A percentile compares a stretch with the other conserved stretches of the same genome.
phyloP scores from a whole-genome alignment of 805 yeast species.

The Starmerella vaccinii region DNA sequence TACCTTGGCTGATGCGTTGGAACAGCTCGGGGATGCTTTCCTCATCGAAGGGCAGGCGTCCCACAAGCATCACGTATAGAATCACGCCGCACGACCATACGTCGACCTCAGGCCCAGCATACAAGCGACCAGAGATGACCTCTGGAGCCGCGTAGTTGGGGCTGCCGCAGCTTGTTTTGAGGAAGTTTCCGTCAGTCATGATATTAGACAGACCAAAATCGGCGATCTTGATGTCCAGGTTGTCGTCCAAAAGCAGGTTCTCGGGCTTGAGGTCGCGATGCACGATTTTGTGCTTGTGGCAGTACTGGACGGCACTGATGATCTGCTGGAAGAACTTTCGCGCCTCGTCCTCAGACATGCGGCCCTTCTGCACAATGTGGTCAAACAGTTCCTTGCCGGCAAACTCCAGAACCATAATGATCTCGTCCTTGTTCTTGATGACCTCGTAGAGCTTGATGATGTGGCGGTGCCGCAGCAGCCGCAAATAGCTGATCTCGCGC shows the following conservation, averaged over 20 bases:
- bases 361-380: conserved; percentile 86
- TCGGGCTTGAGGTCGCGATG: conserved; percentile 96
- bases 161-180: conserved; percentile 90
- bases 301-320: conserved; percentile 90
- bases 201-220: conserved; percentile 91
- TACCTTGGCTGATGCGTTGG: conserved; percentile 87
- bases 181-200: conserved; percentile 94
- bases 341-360: conserved; percentile 85
- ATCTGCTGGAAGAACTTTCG: conserved; percentile 92
- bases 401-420: conserved; percentile 92
- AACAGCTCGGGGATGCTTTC: conserved; percentile 90
- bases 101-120: conserved; percentile 97
- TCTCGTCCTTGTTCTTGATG: conserved; percentile 87
- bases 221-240: conserved; percentile 86
- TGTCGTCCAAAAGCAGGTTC: conserved; percentile 77
- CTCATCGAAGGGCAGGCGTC: conserved; percentile 91
- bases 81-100: conserved; percentile 98
- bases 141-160: conserved; percentile 98
- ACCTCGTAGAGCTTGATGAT: conserved; percentile 93
- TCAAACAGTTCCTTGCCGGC: conserved; percentile 96
- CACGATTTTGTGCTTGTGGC: conserved; percentile 92
- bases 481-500: conserved; percentile 80
- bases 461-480: conserved; percentile 88
- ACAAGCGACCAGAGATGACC: conserved; percentile 84
- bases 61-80: conserved; percentile 89